Evolutionary conservation across 306 rosid species (phyloP).

Genomic region (Sindora glabra): DNA sequence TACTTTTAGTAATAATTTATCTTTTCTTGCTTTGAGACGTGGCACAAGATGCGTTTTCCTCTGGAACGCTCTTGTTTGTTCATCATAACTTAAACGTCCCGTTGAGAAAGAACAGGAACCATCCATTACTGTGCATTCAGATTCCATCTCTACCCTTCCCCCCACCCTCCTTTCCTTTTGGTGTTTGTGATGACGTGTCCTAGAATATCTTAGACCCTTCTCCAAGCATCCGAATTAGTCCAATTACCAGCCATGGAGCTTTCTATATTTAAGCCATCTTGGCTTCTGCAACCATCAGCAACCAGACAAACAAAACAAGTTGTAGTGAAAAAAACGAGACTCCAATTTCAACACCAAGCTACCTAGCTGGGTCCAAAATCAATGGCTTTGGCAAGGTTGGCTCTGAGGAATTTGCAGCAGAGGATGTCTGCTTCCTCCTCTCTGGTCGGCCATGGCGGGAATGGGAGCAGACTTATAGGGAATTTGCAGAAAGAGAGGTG

Average conservation of each 20-base stretch:
- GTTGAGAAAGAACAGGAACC: constrained; percentile 40
- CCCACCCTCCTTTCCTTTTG: too few species aligned
- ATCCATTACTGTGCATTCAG: neutral
- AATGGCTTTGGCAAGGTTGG: constrained; percentile 75
- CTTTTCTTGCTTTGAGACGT: too few species aligned
- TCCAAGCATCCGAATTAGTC: constrained; percentile 24
- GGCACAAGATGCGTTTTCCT: constrained; percentile 15
- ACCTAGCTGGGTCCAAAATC: too few species aligned
- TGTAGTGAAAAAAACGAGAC: neutral
- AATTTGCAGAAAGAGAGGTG: constrained; percentile 17
- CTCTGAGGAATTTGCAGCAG: constrained; percentile 44
- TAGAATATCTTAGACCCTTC: constrained; percentile 44
- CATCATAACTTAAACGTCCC: neutral
- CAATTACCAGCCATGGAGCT: too few species aligned
- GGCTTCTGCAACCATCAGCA: neutral
- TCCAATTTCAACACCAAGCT: neutral
- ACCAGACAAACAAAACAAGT: neutral
- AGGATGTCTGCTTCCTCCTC: constrained; percentile 27
- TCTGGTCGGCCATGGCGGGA: neutral
- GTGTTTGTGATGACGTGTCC: constrained; percentile 8
- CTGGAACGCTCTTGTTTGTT: constrained; percentile 21
- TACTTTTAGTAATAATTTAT: too few species aligned
- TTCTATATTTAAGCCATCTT: constrained; percentile 27
- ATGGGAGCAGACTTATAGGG: neutral
- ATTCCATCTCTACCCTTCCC: neutral